A percentile compares a stretch with the other conserved stretches of the same genome.
phyloP scores from a whole-genome alignment of 2,329 filamentous ascomycete species.

The Hypoxylon sp. region DNA sequence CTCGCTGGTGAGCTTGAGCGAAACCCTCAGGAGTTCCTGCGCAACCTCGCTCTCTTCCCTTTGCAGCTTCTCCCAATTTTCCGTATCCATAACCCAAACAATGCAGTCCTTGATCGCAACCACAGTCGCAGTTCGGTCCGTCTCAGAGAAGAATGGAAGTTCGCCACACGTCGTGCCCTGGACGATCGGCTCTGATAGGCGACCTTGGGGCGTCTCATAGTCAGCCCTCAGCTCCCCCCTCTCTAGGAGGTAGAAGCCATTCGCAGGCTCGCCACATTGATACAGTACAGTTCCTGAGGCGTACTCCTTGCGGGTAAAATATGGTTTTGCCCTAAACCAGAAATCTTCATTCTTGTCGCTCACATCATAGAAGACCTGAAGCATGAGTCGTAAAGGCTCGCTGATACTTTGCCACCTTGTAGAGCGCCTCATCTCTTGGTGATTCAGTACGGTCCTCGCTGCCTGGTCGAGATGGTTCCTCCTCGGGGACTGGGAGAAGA shows the following conservation, averaged over 20 bases:
- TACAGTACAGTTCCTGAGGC: conserved; percentile 80
- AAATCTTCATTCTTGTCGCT: conserved; percentile 92
- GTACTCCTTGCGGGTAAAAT: conserved; percentile 78
- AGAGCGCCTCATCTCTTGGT: conserved; percentile 68
- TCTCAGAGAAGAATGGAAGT: conserved; percentile 95
- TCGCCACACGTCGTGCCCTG: conserved; percentile 96
- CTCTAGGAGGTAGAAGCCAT: conserved; percentile 92
- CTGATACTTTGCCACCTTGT: conserved; percentile 87
- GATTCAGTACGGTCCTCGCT: conserved; percentile 79
- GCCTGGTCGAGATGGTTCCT: conserved; percentile 81
- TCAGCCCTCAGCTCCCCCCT: conserved; percentile 89
- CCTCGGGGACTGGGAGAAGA: conserved; percentile 81
- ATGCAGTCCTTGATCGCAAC: conserved; percentile 84
- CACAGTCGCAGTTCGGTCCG: conserved; percentile 86
- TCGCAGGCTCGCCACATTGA: conserved; percentile 77
- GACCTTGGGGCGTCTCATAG: conserved; percentile 90
- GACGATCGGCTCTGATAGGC: conserved; percentile 90
- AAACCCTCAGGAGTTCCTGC: conserved; percentile 84
- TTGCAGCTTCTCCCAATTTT: conserved; percentile 80
- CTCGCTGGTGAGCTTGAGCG: conserved; percentile 94
- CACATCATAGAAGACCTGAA: conserved; percentile 94
- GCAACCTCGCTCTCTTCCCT: conserved; percentile 80
- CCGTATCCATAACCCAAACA: conserved; percentile 81
- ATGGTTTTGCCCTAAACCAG: conserved; percentile 84
- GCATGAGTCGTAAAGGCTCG: conserved; percentile 88